These are phyloP conservation scores for Neoboletus brunneissimus DNA, from an alignment of 768 basidiomycete species.

Conservation along the genomic window DNA sequence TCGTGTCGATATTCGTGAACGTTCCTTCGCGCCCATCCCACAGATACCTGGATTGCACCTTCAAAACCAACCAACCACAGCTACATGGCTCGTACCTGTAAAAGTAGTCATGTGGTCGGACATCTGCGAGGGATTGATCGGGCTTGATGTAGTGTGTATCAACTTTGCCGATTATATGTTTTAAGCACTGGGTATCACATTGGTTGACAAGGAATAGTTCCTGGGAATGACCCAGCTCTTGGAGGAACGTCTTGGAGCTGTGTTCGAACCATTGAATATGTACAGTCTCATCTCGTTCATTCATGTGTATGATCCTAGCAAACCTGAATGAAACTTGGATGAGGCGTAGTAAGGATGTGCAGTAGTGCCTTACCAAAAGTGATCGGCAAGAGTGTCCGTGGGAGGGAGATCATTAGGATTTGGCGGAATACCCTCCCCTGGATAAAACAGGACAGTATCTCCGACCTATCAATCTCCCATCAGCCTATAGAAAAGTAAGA, in stretches of 20 bases:
- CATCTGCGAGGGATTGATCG: slow-evolving; percentile 23
- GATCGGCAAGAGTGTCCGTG: slow-evolving; percentile 46
- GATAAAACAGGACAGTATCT: slow-evolving; percentile 56
- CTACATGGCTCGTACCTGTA: slow-evolving; percentile 45
- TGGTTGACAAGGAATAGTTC: slow-evolving; percentile 62
- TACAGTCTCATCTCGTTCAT: slow-evolving; percentile 39
- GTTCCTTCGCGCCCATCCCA: slow-evolving; percentile 47
- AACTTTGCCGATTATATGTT: slow-evolving; percentile 48
- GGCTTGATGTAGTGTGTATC: slow-evolving; percentile 37
- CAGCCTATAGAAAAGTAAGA: background rate
- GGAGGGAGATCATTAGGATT: slow-evolving; percentile 34
- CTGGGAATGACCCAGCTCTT: slow-evolving; percentile 57
- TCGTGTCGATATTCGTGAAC: slow-evolving; percentile 42
- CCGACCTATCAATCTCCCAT: slow-evolving; percentile 46
- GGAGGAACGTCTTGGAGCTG: slow-evolving; percentile 55
- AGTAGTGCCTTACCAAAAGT: slow-evolving; percentile 54
- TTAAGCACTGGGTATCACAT: slow-evolving; percentile 46
- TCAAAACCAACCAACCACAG: background rate
- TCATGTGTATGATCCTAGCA: slow-evolving; percentile 56
- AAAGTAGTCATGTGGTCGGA: slow-evolving; percentile 46
- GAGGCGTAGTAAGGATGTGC: background rate
- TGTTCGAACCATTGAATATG: slow-evolving; percentile 81
- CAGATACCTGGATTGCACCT: slow-evolving; percentile 39
- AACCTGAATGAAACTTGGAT: slow-evolving; percentile 48
- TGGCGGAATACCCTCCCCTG: slow-evolving; percentile 37